Evolutionary conservation across 306 rosid genomes (phyloP).

Genomic region (Ammopiptanthus mongolicus): DNA sequence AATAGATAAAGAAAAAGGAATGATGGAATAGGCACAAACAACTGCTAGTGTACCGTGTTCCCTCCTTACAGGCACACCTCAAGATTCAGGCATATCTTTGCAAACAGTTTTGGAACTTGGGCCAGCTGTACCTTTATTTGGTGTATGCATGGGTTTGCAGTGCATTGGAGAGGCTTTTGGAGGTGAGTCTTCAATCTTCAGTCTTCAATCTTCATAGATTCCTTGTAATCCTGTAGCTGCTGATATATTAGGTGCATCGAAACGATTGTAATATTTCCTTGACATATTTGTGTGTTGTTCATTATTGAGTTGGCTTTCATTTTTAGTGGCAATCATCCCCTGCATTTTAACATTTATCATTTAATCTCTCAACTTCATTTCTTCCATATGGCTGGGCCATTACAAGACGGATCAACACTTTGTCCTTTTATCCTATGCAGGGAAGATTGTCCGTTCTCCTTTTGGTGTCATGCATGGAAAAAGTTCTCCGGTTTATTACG

Average conservation of each 20-base stretch:
- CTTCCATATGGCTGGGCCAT: not conserved
- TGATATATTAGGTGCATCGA: not conserved
- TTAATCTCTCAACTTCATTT: not conserved
- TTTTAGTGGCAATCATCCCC: not conserved
- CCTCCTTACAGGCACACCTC: slow-evolving; percentile 68
- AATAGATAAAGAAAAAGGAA: not conserved
- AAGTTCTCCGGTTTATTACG: slow-evolving; percentile 70
- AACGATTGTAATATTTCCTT: slow-evolving; percentile 4
- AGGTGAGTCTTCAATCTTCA: slow-evolving; percentile 61
- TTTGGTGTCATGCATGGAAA: slow-evolving; percentile 90
- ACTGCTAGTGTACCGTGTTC: not conserved
- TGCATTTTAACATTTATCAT: not conserved
- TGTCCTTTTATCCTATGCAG: slow-evolving; percentile 35
- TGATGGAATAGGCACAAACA: not conserved
- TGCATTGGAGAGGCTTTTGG: slow-evolving; percentile 99
- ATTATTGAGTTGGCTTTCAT: not conserved
- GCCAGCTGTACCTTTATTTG: slow-evolving; percentile 70
- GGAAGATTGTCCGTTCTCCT: slow-evolving; percentile 85
- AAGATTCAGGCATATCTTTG: slow-evolving; percentile 85
- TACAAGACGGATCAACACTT: not conserved
- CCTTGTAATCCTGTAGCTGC: not conserved
- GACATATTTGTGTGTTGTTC: not conserved
- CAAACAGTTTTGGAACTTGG: slow-evolving; percentile 85
- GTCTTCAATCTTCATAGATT: too few species aligned
- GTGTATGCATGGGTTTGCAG: slow-evolving; percentile 97